Base-by-base conservation (phyloP, 768 basidiomycete genomes). In the Pleurotus platypus region DNA sequence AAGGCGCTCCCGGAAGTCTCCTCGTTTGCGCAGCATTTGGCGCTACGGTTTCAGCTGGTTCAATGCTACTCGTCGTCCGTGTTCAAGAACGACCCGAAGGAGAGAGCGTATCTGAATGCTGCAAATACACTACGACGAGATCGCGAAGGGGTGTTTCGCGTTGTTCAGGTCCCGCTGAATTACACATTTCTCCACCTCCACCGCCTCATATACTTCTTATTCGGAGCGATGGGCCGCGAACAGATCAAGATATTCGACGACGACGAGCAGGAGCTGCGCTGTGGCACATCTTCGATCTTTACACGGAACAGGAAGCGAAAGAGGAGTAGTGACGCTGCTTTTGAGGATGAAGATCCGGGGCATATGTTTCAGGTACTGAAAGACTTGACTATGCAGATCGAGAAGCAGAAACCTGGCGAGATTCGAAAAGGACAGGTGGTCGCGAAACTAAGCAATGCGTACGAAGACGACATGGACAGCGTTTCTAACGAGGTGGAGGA, bases 101-200 rank as follows among this genome's bases (percentile, higher is more conserved):
- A 38, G 13, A 53, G 40, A 22, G 37, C 37, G 16, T 53, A 39
- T 24, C 5, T 40, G 6, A 53, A 53, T 39, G 22, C 27, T 20
- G 37, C 39, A 15, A 53, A 53, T 24, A 53, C 50, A 11, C 50
- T 53, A 8, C 35, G 50, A 22, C 13, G 38, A 24, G 50, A 53
- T 42, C 15, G 38, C 1, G 57, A 61, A 12, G 82, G 83, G 4
- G 76, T 86, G 2, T 81, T 83, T 63, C 80, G 88, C 53, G 70
- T 89, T 51, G 82, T 83, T 4, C 87, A 88, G 60, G 85, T 89
- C 6, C 89, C 89, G 0, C 71, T 83, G 24, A 87, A 78, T 64
- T 90, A 89, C 65, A 86, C 85, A 0, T 84, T 91, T 61, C 72
- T 78, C 0, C 87, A 87, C 62, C 72, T 91, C 4, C 80, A 81